Conservation (phyloP, 257 asterid genomes). For the Nicotiana noctiflora region DNA sequence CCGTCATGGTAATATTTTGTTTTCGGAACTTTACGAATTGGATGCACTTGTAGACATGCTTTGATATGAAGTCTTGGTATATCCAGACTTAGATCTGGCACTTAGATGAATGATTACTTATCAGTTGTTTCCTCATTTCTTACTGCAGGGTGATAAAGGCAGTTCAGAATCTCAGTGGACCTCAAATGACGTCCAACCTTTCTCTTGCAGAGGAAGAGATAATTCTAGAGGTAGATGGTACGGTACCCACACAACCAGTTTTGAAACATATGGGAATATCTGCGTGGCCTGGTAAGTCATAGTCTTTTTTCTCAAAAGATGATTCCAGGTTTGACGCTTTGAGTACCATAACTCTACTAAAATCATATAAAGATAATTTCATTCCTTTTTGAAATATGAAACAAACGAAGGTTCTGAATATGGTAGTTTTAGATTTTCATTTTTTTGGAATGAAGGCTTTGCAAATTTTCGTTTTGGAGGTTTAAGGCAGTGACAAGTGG, state of each 20-base stretch:
- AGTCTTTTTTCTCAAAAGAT: slow-evolving; percentile 6
- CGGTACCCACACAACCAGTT: slow-evolving; percentile 81
- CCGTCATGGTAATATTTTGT: not conserved
- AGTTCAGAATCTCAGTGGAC: slow-evolving; percentile 51
- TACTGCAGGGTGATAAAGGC: slow-evolving; percentile 62
- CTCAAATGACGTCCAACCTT: slow-evolving; percentile 56
- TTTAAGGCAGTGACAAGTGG: not conserved
- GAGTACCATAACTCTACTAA: not conserved
- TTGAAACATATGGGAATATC: slow-evolving; percentile 85
- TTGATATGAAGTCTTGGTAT: not conserved
- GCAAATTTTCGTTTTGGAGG: not conserved
- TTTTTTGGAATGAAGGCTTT: not conserved
- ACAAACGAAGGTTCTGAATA: not conserved
- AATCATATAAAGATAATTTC: not conserved
- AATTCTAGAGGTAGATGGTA: slow-evolving; percentile 67
- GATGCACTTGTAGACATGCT: not conserved
- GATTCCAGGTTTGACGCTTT: not conserved
- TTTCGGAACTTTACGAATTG: not conserved
- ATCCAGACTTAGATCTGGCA: not conserved
- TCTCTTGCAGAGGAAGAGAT: slow-evolving; percentile 78
- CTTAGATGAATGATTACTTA: slow-evolving; percentile 11
- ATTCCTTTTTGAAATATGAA: not conserved
- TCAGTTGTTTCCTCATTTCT: slow-evolving; percentile 13
- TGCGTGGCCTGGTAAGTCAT: slow-evolving; percentile 85
- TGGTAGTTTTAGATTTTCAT: not conserved